Base-by-base conservation (phyloP, 192 early-diverging fungal species). In the Backusella australiensis region DNA sequence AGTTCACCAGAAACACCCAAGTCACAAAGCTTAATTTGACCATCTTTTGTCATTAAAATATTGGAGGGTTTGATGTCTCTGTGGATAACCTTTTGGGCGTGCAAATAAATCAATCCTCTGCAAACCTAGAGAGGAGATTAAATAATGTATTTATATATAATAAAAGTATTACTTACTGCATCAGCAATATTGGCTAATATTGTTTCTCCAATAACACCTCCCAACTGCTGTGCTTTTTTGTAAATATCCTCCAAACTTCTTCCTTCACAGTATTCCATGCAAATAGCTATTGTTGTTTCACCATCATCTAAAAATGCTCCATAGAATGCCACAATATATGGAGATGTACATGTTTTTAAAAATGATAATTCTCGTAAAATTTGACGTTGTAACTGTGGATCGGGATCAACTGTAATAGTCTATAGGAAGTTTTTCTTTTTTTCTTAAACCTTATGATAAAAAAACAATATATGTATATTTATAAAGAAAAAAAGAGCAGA, bases 41-140 rank as follows among this genome's bases (percentile, higher is more conserved):
- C 98, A 6, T 86, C 78, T 68, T 90, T 89, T n/a, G 97, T 96
- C 17, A 98, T 86, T 67, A 99, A 83, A 74, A 99, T 96, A 83
- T 99, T 99, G 12, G 95, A 96, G 6, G 98, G 98, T 85, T 99
- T 99, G 79, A 99, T 90, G 77, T 99, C 98, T 82, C 98, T 80
- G 79, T 99, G 98, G 44, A 99, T 95, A 21, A 99, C 94, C 39
- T 91, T 86, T 67, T 94, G 91, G 34, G 91, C 87, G 66, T 95
- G 91, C 46, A 99, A 84, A 75, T 98, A 96, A 11, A 96, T 92
- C 7, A 99, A 80, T 0, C 96, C 98, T 38, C 89, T 89, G 41
- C 97, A 82, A n/a, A 97, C 83, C 83, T 84, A 73, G 36, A 38
- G 32, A 83, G n/a, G 26, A 36, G 38, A 53, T 68, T 68, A 72